These are phyloP conservation scores for Pythium vanterpoolii DNA, from an alignment of 352 stramenopile species.

Conservation along the genomic window DNA sequence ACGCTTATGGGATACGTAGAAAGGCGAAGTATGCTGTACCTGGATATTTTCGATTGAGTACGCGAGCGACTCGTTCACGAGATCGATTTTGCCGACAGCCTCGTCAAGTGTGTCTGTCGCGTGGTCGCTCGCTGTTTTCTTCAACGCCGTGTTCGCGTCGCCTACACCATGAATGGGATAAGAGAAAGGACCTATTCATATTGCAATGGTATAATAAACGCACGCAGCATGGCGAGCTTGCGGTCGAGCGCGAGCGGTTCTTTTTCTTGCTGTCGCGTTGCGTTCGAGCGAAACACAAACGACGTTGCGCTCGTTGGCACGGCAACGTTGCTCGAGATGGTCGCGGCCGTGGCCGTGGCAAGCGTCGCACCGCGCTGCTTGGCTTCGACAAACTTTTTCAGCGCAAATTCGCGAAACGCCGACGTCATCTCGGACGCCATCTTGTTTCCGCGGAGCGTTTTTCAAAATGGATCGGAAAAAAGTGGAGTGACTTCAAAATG, in stretches of 20 bases:
- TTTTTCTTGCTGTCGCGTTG: conserved; percentile 7
- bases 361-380: conserved; percentile 60
- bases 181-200: too few species aligned
- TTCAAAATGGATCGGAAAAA: conserved; percentile 6
- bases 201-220: too few species aligned
- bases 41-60: conserved; percentile 83
- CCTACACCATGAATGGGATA: conserved; percentile 24
- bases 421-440: conserved; percentile 70
- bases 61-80: conserved; percentile 77
- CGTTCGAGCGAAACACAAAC: conserved; percentile 33
- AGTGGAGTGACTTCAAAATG: background rate
- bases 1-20: background rate
- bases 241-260: conserved; percentile 38
- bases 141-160: conserved; percentile 40
- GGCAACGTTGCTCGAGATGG: conserved; percentile 47
- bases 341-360: conserved; percentile 44
- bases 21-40: conserved; percentile 7
- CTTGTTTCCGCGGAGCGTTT: background rate
- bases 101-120: conserved; percentile 37
- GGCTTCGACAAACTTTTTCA: conserved; percentile 73
- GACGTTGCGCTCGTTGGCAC: conserved; percentile 31
- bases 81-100: conserved; percentile 66
- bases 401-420: conserved; percentile 64
- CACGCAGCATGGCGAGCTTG: conserved; percentile 30
- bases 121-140: conserved; percentile 29